These are phyloP conservation scores for Phalaenopsis equestris DNA, from an alignment of 106 monocot genomes.

Conservation along the genomic window DNA sequence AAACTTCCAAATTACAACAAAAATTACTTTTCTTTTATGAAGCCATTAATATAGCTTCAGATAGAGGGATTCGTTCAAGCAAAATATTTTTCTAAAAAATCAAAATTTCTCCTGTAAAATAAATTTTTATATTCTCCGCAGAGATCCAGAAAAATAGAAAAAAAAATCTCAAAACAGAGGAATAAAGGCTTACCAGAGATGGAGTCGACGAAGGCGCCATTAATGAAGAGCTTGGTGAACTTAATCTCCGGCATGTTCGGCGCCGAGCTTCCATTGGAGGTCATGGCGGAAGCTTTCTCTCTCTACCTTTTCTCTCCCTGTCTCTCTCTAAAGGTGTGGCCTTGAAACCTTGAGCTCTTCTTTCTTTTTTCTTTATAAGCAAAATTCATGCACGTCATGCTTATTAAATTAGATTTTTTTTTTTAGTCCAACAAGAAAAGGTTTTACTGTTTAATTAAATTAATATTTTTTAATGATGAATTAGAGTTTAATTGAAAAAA, in stretches of 20 bases:
- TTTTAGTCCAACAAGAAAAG: too few relatives aligned
- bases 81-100: too few relatives aligned
- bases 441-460: too few relatives aligned
- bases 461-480: too few relatives aligned
- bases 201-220: constrained; percentile 63
- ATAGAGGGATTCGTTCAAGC: too few relatives aligned
- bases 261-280: constrained; percentile 1
- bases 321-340: neutral
- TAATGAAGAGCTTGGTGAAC: constrained; percentile 87
- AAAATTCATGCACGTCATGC: neutral
- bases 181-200: constrained; percentile 33
- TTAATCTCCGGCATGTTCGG: constrained; percentile 48
- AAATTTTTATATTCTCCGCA: neutral
- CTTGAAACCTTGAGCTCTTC: neutral
- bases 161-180: neutral
- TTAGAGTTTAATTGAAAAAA: too few relatives aligned
- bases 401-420: too few relatives aligned
- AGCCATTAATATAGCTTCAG: too few relatives aligned
- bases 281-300: neutral
- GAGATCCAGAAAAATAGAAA: neutral
- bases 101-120: too few relatives aligned
- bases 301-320: neutral
- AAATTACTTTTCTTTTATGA: too few relatives aligned
- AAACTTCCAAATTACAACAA: too few relatives aligned
- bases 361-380: too few relatives aligned